phyloP scores from a whole-genome alignment of 2,329 filamentous ascomycete species.

The Berkeleyomyces rouxiae region DNA sequence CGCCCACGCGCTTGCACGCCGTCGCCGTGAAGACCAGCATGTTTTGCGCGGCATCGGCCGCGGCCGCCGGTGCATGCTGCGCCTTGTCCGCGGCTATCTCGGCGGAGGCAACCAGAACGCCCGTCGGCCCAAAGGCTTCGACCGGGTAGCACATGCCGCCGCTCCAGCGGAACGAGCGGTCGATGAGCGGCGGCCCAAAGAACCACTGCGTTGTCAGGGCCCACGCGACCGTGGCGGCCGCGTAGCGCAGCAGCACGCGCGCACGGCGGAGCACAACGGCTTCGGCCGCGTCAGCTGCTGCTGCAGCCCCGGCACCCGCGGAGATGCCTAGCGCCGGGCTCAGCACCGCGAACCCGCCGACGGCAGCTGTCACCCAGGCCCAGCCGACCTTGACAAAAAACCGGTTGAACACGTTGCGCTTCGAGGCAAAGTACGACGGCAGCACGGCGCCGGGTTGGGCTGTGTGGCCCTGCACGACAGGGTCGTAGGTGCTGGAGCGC shows the following conservation, averaged over 20 bases:
- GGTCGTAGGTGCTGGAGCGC: conserved; percentile 45
- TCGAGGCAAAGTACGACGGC: conserved; percentile 86
- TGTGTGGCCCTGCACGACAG: conserved; percentile 44
- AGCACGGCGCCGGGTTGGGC: conserved; percentile 24
- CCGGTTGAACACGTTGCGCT: conserved; percentile 81
- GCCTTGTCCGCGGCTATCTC: background rate
- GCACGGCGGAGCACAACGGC: conserved; percentile 23
- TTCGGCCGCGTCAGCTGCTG: background rate
- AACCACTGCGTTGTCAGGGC: conserved; percentile 87
- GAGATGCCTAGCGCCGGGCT: conserved; percentile 37
- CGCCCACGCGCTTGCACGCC: conserved; percentile 69
- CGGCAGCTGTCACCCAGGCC: conserved; percentile 72
- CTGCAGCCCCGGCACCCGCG: background rate
- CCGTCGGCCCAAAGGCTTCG: conserved; percentile 17
- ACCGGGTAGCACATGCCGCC: conserved; percentile 65
- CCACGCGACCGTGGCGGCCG: conserved; percentile 61
- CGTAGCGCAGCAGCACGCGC: conserved; percentile 52
- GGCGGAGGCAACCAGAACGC: background rate
- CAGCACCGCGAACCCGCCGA: conserved; percentile 50
- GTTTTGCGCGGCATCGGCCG: background rate
- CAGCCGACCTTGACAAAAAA: conserved; percentile 93
- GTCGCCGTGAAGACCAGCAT: conserved; percentile 45
- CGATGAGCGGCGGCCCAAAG: conserved; percentile 80
- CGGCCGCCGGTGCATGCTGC: background rate
- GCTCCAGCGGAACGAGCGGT: conserved; percentile 74